Evolutionary conservation across 1,284 basidiomycete genomes (phyloP).

Genomic region (Rhizoctonia solani): DNA sequence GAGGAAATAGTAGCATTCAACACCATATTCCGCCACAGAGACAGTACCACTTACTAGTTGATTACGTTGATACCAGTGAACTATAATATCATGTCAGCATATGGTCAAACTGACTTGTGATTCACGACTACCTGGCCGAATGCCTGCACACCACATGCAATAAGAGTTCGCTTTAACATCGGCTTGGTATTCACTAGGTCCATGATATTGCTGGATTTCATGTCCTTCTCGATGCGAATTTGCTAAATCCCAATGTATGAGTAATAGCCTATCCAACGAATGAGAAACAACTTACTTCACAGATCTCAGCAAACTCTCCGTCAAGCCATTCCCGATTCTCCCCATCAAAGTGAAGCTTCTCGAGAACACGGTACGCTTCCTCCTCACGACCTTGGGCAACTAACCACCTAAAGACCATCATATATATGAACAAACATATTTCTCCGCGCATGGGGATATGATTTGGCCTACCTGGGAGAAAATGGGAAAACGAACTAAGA

Average conservation of each 20-base stretch:
- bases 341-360: constrained; percentile 21
- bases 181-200: constrained; percentile 29
- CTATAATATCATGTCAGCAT: not conserved
- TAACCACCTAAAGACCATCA: constrained; percentile 61
- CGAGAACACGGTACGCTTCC: constrained; percentile 53
- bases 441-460: not conserved
- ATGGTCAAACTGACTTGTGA: not conserved
- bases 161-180: constrained; percentile 23
- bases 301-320: constrained; percentile 25
- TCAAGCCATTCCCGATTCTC: constrained; percentile 23
- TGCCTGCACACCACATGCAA: constrained; percentile 29
- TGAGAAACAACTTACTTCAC: not conserved
- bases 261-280: not conserved
- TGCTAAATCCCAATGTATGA: not conserved
- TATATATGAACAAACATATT: constrained; percentile 6
- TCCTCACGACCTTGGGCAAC: constrained; percentile 73
- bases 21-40: too few relatives aligned
- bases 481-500: constrained; percentile 21
- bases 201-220: constrained; percentile 6
- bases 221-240: constrained; percentile 19
- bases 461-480: constrained; percentile 8
- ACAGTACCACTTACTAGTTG: constrained; percentile 18
- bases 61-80: constrained; percentile 30
- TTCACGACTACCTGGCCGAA: constrained; percentile 4
- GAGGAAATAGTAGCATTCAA: not conserved